These are phyloP conservation scores for Acacia confusa DNA, from an alignment of 306 rosid genomes.

Conservation along the genomic window DNA sequence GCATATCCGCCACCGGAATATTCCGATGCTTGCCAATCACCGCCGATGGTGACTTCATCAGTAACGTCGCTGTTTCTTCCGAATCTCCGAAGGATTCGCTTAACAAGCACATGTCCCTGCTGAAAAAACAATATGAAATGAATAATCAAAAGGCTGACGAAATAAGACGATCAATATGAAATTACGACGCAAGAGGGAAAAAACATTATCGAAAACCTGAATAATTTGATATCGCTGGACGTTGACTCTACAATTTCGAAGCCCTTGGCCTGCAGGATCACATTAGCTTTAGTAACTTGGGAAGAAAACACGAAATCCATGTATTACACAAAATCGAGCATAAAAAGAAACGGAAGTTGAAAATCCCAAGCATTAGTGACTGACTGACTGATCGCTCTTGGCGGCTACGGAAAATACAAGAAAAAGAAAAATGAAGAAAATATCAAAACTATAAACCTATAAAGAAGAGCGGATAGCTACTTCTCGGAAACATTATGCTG, in stretches of 20 bases:
- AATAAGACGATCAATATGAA: not conserved
- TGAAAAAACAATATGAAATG: not conserved
- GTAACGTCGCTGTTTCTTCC: constrained; percentile 30
- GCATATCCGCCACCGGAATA: constrained; percentile 21
- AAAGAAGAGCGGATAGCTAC: not conserved
- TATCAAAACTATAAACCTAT: not conserved
- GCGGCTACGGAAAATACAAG: constrained; percentile 30
- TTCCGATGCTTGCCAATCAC: not conserved
- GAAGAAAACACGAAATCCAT: not conserved
- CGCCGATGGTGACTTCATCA: constrained; percentile 28
- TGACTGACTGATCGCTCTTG: constrained; percentile 7
- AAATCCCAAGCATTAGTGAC: not conserved
- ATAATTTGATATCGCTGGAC: constrained; percentile 32
- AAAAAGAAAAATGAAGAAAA: not conserved
- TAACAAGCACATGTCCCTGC: constrained; percentile 47
- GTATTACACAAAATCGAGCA: constrained; percentile 8
- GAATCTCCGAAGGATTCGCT: constrained; percentile 51
- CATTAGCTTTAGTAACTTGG: constrained; percentile 28
- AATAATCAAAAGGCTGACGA: not conserved
- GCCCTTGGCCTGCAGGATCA: constrained; percentile 54
- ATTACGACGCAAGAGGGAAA: not conserved
- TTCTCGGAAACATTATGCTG: not conserved
- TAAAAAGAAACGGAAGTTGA: not conserved
- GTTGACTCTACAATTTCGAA: constrained; percentile 56
- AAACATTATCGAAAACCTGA: constrained; percentile 45